phyloP scores from a whole-genome alignment of 192 early-diverging fungal species.

The Coemansia sp. region DNA sequence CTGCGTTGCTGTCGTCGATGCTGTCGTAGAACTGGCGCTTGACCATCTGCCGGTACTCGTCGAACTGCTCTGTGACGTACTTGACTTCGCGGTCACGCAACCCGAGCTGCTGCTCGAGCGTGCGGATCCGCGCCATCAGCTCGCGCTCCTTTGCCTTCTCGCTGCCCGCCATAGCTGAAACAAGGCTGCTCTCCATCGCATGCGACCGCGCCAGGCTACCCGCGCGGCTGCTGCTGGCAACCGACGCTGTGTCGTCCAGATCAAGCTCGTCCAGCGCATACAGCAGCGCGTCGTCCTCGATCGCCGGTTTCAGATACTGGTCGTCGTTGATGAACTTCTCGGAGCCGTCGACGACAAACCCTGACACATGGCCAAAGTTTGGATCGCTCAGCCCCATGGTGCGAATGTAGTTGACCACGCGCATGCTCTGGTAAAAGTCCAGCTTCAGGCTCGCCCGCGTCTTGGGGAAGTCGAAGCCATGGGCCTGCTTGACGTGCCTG shows the following conservation, averaged over 20 bases:
- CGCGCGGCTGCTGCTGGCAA: slow-evolving; percentile 6
- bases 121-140: slow-evolving; percentile 57
- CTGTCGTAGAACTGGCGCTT: slow-evolving; percentile 70
- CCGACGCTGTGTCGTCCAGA: slow-evolving; percentile 53
- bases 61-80: slow-evolving; percentile 62
- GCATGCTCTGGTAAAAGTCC: slow-evolving; percentile 84
- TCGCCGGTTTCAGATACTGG: slow-evolving; percentile 63
- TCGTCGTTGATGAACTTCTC: slow-evolving; percentile 69
- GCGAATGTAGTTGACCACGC: slow-evolving; percentile 57
- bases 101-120: slow-evolving; percentile 59
- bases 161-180: slow-evolving; percentile 12
- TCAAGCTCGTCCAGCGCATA: slow-evolving; percentile 77
- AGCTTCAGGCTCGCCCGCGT: slow-evolving; percentile 53
- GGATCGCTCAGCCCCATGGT: slow-evolving; percentile 29
- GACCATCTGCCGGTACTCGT: slow-evolving; percentile 70
- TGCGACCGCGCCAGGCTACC: slow-evolving; percentile 13
- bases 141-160: slow-evolving; percentile 59
- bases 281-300: slow-evolving; percentile 69
- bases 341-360: slow-evolving; percentile 53
- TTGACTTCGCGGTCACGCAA: slow-evolving; percentile 57
- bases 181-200: slow-evolving; percentile 5
- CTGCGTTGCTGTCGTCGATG: slow-evolving; percentile 27
- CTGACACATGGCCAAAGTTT: slow-evolving; percentile 26
- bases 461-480: slow-evolving; percentile 71
- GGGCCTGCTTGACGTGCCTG: slow-evolving; percentile 58